Conservation (phyloP, 768 basidiomycete species). For the Tephrocybe rancida region DNA sequence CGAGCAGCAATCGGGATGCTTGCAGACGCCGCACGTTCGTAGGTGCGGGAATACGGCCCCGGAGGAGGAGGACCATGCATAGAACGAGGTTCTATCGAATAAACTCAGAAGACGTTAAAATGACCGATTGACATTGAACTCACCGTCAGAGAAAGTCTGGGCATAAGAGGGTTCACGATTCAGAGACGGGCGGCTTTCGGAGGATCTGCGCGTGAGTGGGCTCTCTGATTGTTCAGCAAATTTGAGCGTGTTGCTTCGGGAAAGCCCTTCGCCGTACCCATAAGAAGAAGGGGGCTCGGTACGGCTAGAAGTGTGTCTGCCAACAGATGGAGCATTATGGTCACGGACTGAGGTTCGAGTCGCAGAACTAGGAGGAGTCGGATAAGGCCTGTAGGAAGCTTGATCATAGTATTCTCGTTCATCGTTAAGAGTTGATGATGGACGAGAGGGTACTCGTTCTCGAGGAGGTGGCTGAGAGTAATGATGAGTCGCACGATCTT, state of each 20-base stretch:
- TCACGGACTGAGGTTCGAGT: conserved; percentile 17
- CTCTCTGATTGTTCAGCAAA: conserved; percentile 19
- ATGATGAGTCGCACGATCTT: conserved; percentile 16
- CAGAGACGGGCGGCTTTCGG: conserved; percentile 13
- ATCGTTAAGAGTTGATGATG: conserved; percentile 15
- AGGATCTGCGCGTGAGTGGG: conserved; percentile 19
- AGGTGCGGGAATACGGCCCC: conserved; percentile 14
- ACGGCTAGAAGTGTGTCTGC: conserved; percentile 2
- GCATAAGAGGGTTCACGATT: conserved; percentile 20
- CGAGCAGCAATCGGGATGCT: conserved; percentile 19
- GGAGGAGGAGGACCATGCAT: conserved; percentile 6
- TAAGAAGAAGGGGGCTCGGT: conserved; percentile 7
- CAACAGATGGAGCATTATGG: conserved; percentile 6
- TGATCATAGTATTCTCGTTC: conserved; percentile 17
- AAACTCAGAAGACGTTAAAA: background rate
- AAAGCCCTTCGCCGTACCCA: conserved; percentile 11
- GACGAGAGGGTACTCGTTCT: conserved; percentile 8
- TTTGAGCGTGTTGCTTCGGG: conserved; percentile 19
- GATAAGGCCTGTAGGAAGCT: conserved; percentile 14
- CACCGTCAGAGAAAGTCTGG: conserved; percentile 19
- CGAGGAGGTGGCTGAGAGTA: conserved; percentile 6
- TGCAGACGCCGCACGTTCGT: conserved; percentile 16
- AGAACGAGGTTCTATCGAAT: conserved; percentile 8
- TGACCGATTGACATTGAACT: background rate
- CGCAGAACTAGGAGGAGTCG: conserved; percentile 20